Evolutionary conservation across 2,329 filamentous ascomycete species (phyloP), one percentile per base, ranked within the genome.

Genomic region (Dactylonectria estremocensis): DNA sequence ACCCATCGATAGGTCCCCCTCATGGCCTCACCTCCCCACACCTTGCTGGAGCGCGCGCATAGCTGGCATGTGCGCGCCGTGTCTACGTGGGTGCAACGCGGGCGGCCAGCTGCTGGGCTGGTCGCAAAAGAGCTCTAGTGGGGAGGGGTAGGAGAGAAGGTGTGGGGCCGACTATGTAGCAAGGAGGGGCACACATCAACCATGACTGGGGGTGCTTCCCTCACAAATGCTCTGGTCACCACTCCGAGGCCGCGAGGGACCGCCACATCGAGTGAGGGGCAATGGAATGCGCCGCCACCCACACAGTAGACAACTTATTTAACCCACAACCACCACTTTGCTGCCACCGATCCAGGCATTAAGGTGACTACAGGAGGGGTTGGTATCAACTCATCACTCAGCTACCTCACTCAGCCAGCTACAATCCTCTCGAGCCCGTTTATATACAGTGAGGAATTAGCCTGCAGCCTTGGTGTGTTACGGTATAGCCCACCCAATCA

Each of bases 211-310:
- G 63, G 62, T 46, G 49, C 49, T 63, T 18, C 46, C 40, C 59
- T 43, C 24, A 13, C 20, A 13, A 22, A 14, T 35, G 33, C 20
- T 20, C 45, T 33, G 46, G 48, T 60, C 35, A n/a, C 52, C 61
- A 50, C 57, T 66, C 63, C 63, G 45, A 56, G n/a, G n/a, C 40
- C 14, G 40, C 40, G 40, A 43, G 50, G n/a, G 48, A 46, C 63
- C 63, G 57, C 52, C 50, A 18, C 45, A 52, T 61, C 43, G 52
- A 61, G n/a, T 54, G 52, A 61, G 50, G 50, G 50, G 63, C 56
- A 55, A 56, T 66, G 57, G 56, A 66, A 61, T 56, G 50, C 57
- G 63, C 56, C 63, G 57, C 63, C 63, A 57, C 63, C 63, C 57
- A 61, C 63, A 11, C 52, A 52, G 37, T 40, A 50, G 53, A 55